Evolutionary conservation across 768 basidiomycete genomes (phyloP).

Genomic region (Crucibulum laeve): DNA sequence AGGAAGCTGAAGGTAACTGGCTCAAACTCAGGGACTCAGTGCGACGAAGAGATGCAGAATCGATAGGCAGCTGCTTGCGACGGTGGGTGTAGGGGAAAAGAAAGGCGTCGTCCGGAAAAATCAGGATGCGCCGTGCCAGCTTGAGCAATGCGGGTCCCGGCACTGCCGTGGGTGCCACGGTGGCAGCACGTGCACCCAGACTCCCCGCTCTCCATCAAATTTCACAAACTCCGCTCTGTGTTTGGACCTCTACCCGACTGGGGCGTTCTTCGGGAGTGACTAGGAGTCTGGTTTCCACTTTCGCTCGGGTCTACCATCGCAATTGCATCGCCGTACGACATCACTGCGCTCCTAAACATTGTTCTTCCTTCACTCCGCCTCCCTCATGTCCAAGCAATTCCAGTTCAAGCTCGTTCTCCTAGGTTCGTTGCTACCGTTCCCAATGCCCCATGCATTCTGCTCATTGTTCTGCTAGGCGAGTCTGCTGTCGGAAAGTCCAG

Average conservation of each 20-base stretch:
- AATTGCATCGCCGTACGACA: slow-evolving; percentile 10
- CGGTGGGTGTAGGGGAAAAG: slow-evolving; percentile 10
- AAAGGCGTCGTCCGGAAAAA: slow-evolving; percentile 2
- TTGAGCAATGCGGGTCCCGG: too few relatives aligned
- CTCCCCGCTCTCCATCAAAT: too few relatives aligned
- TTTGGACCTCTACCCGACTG: too few relatives aligned
- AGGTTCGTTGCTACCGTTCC: slow-evolving; percentile 47
- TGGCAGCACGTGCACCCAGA: too few relatives aligned
- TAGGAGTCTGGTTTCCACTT: too few relatives aligned
- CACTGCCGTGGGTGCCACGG: too few relatives aligned
- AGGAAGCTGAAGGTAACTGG: slow-evolving; percentile 6
- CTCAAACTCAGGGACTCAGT: slow-evolving; percentile 25
- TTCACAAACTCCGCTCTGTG: too few relatives aligned
- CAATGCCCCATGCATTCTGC: slow-evolving; percentile 8
- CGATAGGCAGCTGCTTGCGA: slow-evolving; percentile 11
- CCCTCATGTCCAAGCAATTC: slow-evolving; percentile 83
- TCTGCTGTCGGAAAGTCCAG: slow-evolving; percentile 97
- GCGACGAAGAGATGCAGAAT: slow-evolving; percentile 13
- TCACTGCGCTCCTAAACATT: slow-evolving; percentile 19
- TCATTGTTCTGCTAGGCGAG: slow-evolving; percentile 57
- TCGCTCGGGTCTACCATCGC: too few relatives aligned
- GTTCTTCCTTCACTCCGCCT: slow-evolving; percentile 21
- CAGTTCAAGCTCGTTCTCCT: slow-evolving; percentile 97
- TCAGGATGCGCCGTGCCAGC: too few relatives aligned
- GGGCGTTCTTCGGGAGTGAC: too few relatives aligned